Conservation (phyloP, 164 flowering plant species). For the Annona squamosa region DNA sequence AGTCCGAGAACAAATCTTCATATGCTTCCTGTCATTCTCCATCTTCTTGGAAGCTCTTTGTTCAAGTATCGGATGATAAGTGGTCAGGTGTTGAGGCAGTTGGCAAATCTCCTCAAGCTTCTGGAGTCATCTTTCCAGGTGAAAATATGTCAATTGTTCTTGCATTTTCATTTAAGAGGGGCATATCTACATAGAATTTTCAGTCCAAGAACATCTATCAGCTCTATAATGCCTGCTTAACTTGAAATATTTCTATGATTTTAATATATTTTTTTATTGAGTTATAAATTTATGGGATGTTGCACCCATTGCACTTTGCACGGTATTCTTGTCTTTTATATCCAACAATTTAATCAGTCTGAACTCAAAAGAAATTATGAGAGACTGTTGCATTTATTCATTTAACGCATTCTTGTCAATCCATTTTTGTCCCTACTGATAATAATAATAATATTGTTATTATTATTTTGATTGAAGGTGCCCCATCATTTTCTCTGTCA, state of each 20-base stretch:
- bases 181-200: too few relatives aligned
- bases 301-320: too few relatives aligned
- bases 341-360: too few relatives aligned
- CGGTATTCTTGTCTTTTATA: too few relatives aligned
- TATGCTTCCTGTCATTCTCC: slow-evolving; percentile 79
- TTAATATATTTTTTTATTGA: too few relatives aligned
- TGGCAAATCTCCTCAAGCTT: slow-evolving; percentile 64
- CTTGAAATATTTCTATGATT: too few relatives aligned
- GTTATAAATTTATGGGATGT: too few relatives aligned
- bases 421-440: too few relatives aligned
- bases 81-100: slow-evolving; percentile 63
- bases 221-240: too few relatives aligned
- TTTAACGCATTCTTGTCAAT: too few relatives aligned
- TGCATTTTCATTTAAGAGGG: neutral
- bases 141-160: neutral
- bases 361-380: neutral
- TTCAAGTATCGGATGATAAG: slow-evolving; percentile 61
- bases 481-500: neutral
- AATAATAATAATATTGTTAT: too few relatives aligned
- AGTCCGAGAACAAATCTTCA: slow-evolving; percentile 56
- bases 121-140: slow-evolving; percentile 89
- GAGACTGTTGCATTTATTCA: neutral
- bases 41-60: slow-evolving; percentile 76
- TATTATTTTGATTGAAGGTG: neutral
- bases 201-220: too few relatives aligned